phyloP scores from a whole-genome alignment of 495 filamentous ascomycete species.

The Acidiella bohemica region DNA sequence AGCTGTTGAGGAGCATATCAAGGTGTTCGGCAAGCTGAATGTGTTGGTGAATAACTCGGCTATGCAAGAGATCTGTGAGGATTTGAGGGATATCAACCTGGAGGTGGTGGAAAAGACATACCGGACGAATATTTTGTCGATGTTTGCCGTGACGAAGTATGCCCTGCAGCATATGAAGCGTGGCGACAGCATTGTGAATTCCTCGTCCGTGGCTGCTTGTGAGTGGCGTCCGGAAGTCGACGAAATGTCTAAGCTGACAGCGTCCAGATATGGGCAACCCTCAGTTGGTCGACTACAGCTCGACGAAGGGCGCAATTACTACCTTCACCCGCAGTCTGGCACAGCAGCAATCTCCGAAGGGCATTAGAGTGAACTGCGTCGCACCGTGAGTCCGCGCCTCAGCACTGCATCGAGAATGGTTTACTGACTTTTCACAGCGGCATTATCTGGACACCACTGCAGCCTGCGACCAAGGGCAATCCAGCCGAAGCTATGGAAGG shows the following conservation, averaged over 20 bases:
- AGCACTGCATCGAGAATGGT: constrained; percentile 27
- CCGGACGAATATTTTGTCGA: constrained; percentile 45
- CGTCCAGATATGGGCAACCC: constrained; percentile 38
- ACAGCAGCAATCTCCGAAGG: constrained; percentile 41
- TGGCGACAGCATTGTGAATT: constrained; percentile 44
- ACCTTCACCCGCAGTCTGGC: constrained; percentile 46
- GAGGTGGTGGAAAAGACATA: constrained; percentile 40
- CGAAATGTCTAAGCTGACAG: no score
- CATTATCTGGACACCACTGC: constrained; percentile 46
- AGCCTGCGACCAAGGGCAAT: constrained; percentile 35
- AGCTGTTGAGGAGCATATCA: constrained; percentile 12
- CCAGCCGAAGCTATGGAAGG: constrained; percentile 41
- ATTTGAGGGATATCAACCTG: constrained; percentile 41
- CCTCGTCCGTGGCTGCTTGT: constrained; percentile 40
- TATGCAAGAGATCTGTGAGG: constrained; percentile 31
- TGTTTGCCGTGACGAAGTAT: constrained; percentile 51
- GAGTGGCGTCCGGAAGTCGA: no score
- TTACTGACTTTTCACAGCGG: constrained; percentile 32
- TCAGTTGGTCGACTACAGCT: constrained; percentile 44
- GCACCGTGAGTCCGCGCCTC: constrained; percentile 45
- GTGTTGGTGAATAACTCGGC: constrained; percentile 20
- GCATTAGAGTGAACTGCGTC: constrained; percentile 51
- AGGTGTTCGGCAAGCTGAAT: constrained; percentile 17
- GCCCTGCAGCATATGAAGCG: constrained; percentile 24
- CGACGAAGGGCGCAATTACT: constrained; percentile 50